These are phyloP conservation scores for Phaeosphaeria sp. DNA, from an alignment of 2,329 filamentous ascomycete genomes.

Conservation along the genomic window DNA sequence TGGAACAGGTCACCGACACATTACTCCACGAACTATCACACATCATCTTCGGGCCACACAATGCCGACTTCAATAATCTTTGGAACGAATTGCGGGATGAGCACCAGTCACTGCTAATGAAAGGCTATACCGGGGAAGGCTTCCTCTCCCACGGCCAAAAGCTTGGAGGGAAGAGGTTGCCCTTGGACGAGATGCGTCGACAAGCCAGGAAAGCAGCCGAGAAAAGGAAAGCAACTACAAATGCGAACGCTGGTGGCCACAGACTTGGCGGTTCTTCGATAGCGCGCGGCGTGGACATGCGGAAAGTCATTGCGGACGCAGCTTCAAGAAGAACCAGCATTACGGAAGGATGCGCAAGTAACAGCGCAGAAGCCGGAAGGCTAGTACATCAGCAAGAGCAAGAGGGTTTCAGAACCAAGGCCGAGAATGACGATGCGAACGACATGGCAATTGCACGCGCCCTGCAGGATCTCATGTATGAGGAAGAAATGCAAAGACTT, in stretches of 20 bases:
- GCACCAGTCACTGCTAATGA: slow-evolving; percentile 74
- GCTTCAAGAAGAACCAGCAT: slow-evolving; percentile 70
- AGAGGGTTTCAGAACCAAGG: slow-evolving; percentile 79
- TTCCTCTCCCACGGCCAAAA: slow-evolving; percentile 79
- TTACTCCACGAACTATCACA: slow-evolving; percentile 95
- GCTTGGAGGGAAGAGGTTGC: slow-evolving; percentile 67
- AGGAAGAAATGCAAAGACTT: slow-evolving; percentile 66
- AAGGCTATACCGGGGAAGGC: slow-evolving; percentile 89
- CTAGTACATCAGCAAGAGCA: slow-evolving; percentile 71
- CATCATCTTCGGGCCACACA: slow-evolving; percentile 82
- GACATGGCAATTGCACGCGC: slow-evolving; percentile 86
- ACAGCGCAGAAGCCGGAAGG: slow-evolving; percentile 69
- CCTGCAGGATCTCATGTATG: slow-evolving; percentile 83
- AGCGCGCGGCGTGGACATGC: slow-evolving; percentile 69
- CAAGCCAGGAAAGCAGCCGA: slow-evolving; percentile 77
- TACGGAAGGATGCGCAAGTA: slow-evolving; percentile 77
- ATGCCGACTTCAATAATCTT: slow-evolving; percentile 80
- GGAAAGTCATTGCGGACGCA: slow-evolving; percentile 74
- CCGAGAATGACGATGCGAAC: slow-evolving; percentile 88
- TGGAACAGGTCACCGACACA: slow-evolving; percentile 84
- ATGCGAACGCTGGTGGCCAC: slow-evolving; percentile 74
- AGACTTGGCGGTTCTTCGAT: slow-evolving; percentile 71
- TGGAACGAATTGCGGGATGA: slow-evolving; percentile 92
- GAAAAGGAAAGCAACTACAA: slow-evolving; percentile 64
- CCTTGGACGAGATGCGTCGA: slow-evolving; percentile 74